These are phyloP conservation scores for Trametes sanguinea DNA, from an alignment of 768 basidiomycete species.

Conservation along the genomic window DNA sequence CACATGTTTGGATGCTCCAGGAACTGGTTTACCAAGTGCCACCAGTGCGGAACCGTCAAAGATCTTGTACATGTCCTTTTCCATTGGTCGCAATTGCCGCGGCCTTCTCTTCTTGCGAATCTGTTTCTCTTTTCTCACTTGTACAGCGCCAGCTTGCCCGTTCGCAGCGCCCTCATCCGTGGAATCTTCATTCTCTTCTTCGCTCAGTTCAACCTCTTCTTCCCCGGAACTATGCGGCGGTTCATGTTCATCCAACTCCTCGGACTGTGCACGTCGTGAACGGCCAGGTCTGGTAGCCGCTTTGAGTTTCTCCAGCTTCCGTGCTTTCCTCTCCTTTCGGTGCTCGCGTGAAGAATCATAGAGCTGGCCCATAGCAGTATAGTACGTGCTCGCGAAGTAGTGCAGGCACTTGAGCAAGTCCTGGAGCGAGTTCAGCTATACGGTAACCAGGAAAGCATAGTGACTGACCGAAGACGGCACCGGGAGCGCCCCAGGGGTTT, in stretches of 20 bases:
- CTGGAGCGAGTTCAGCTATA: constrained; percentile 29
- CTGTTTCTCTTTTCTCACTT: constrained; percentile 2
- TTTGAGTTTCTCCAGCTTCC: constrained; percentile 43
- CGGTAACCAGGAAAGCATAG: not conserved
- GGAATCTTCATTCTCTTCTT: not conserved
- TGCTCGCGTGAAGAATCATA: constrained; percentile 47
- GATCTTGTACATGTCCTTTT: constrained; percentile 71
- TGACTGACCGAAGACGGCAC: constrained; percentile 54
- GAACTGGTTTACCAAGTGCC: constrained; percentile 56
- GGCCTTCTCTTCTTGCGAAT: constrained; percentile 14
- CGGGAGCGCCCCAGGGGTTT: constrained; percentile 18
- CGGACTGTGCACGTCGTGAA: not conserved
- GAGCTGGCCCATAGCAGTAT: constrained; percentile 61
- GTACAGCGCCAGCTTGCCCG: constrained; percentile 17
- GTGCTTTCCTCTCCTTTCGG: constrained; percentile 32
- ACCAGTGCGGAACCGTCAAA: constrained; percentile 75
- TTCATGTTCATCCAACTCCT: constrained; percentile 18
- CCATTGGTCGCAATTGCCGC: constrained; percentile 24
- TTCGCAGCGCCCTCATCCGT: constrained; percentile 15
- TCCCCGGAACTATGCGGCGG: constrained; percentile 20
- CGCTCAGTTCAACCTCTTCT: constrained; percentile 15
- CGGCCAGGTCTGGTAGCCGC: constrained; percentile 22
- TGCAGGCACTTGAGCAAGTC: constrained; percentile 56
- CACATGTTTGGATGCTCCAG: not conserved
- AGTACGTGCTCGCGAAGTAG: constrained; percentile 56